phyloP scores from a whole-genome alignment of 768 basidiomycete genomes.

The Postia placenta region DNA sequence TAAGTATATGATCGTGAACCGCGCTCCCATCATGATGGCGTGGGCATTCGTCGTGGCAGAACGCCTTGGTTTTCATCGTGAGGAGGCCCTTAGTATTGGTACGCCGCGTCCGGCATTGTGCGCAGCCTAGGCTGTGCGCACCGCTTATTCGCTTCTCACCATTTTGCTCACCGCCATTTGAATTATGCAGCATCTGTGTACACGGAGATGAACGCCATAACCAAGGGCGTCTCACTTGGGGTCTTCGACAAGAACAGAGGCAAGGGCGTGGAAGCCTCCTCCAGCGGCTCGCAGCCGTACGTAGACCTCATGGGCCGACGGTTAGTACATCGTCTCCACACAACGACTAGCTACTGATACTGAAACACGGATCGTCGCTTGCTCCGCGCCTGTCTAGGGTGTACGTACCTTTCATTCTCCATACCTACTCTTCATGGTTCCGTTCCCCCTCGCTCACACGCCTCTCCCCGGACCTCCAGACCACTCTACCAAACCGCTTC shows the following conservation, averaged over 20 bases:
- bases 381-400: background rate
- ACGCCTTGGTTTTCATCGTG: constrained; percentile 75
- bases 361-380: background rate
- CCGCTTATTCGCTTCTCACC: constrained; percentile 1
- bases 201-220: constrained; percentile 86
- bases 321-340: constrained; percentile 26
- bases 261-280: constrained; percentile 47
- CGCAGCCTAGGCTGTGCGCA: constrained; percentile 14
- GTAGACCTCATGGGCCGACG: constrained; percentile 80
- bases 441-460: constrained; percentile 1
- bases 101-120: constrained; percentile 10
- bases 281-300: constrained; percentile 68
- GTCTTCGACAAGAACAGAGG: constrained; percentile 55
- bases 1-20: constrained; percentile 71
- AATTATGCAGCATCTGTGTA: constrained; percentile 70
- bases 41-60: constrained; percentile 89
- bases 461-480: constrained; percentile 31
- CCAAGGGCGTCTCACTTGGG: constrained; percentile 82
- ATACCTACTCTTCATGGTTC: background rate
- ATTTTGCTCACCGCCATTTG: constrained; percentile 3
- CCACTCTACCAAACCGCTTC: constrained; percentile 66
- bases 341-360: background rate
- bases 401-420: background rate
- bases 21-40: constrained; percentile 91
- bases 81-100: constrained; percentile 93